These are phyloP conservation scores for Nissolia schottii DNA, from an alignment of 306 rosid species.

Conservation along the genomic window DNA sequence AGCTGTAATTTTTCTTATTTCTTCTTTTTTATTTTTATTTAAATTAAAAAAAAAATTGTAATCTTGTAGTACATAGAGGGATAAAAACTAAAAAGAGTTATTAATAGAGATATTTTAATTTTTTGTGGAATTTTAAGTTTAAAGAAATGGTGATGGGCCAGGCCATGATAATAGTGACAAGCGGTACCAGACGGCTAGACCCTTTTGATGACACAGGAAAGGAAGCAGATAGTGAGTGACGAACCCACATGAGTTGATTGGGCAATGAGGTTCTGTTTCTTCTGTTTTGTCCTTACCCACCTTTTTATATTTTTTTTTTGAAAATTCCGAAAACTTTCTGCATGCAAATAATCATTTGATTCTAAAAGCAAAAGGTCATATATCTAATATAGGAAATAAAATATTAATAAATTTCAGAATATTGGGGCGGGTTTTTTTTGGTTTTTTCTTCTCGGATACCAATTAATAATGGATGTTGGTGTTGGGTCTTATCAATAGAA, in stretches of 20 bases:
- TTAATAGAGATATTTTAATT: constrained; percentile 10
- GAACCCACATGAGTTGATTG: constrained; percentile 35
- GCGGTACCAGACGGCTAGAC: constrained; percentile 47
- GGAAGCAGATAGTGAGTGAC: constrained; percentile 33
- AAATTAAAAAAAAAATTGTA: no score
- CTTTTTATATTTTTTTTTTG: not conserved
- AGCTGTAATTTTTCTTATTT: constrained; percentile 24
- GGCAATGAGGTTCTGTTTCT: constrained; percentile 21
- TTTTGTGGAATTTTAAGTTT: not conserved
- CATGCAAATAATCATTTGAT: constrained; percentile 6
- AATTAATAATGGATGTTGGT: constrained; percentile 9
- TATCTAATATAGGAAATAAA: not conserved
- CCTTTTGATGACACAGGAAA: constrained; percentile 57
- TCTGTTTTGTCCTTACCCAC: constrained; percentile 29
- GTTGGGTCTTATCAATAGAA: constrained; percentile 29
- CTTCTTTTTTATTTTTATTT: not conserved
- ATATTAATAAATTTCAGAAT: not conserved
- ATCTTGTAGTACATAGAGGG: constrained; percentile 40
- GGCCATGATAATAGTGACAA: constrained; percentile 53
- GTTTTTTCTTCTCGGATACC: not conserved
- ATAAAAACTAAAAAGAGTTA: no score
- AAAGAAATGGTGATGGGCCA: constrained; percentile 24
- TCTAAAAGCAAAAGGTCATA: no score
- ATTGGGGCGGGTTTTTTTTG: not conserved
- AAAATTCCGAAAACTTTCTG: constrained; percentile 16